Percentiles rank a stretch among this genome's conserved stretches.
These are phyloP conservation scores for Lachnellula cervina DNA, from an alignment of 2,329 filamentous ascomycete genomes.

Conservation along the genomic window DNA sequence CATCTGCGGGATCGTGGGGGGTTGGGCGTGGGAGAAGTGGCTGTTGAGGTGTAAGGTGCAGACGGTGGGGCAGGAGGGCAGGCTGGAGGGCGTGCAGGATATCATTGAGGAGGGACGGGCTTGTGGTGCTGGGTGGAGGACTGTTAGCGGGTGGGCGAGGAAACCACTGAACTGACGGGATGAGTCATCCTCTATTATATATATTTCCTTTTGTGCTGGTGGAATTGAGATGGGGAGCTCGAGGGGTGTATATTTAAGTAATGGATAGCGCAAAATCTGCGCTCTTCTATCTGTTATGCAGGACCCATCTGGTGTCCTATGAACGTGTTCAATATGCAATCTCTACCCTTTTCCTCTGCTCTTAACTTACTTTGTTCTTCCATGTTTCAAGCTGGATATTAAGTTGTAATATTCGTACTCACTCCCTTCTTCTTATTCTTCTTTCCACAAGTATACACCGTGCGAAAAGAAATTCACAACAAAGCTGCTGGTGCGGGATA, in stretches of 20 bases:
- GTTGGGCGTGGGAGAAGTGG: conserved; percentile 96
- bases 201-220: not conserved
- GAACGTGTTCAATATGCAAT: no score
- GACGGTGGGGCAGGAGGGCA: conserved; percentile 66
- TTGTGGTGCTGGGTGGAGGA: conserved; percentile 55
- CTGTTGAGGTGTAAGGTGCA: conserved; percentile 82
- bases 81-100: conserved; percentile 54
- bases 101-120: conserved; percentile 60
- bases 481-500: no score
- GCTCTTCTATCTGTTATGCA: not conserved
- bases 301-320: no score
- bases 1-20: conserved; percentile 76
- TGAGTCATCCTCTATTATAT: not conserved
- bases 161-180: conserved; percentile 44
- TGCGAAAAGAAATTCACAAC: no score
- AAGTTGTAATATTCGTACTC: no score
- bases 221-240: no score
- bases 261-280: not conserved
- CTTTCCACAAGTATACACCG: no score
- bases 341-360: no score
- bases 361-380: no score
- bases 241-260: not conserved
- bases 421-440: no score
- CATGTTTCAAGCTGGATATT: no score
- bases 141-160: conserved; percentile 58